Percentiles rank a stretch among this genome's conserved stretches.
phyloP scores from a whole-genome alignment of 495 filamentous ascomycete species.

The Neurospora sp. region DNA sequence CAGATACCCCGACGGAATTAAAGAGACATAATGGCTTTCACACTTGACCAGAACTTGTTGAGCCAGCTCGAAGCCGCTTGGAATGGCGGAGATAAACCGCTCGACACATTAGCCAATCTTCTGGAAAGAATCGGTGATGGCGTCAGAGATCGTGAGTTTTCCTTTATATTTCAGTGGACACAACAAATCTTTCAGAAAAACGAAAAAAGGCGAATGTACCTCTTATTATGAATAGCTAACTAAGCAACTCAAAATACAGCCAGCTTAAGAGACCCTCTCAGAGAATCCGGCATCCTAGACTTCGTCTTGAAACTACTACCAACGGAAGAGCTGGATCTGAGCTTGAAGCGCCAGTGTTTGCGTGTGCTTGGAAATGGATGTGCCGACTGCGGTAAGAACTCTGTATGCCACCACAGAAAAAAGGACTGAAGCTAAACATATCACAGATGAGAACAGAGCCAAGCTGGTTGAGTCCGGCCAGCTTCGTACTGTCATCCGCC shows the following conservation, averaged over 20 bases:
- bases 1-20: not conserved
- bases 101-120: not conserved
- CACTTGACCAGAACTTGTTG: not conserved
- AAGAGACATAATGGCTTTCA: not conserved
- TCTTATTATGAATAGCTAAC: not conserved
- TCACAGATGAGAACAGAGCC: slow-evolving; percentile 61
- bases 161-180: not conserved
- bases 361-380: slow-evolving; percentile 72
- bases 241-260: not conserved
- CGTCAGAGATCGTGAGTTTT: slow-evolving; percentile 54
- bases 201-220: not conserved
- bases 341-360: slow-evolving; percentile 44
- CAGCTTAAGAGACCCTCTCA: slow-evolving; percentile 32
- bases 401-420: not conserved
- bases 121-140: slow-evolving; percentile 37
- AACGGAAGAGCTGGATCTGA: slow-evolving; percentile 18
- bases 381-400: slow-evolving; percentile 59
- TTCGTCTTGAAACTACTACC: slow-evolving; percentile 53
- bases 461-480: slow-evolving; percentile 50
- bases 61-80: not conserved
- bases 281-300: slow-evolving; percentile 55
- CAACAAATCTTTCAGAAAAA: not conserved
- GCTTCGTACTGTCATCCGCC: slow-evolving; percentile 44
- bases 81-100: not conserved
- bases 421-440: slow-evolving; percentile 2